Percentiles rank a stretch among this genome's conserved stretches.
Evolutionary conservation across 371 early-diverging fungal genomes (phyloP).

Genomic region (Lichtheimia ornata): DNA sequence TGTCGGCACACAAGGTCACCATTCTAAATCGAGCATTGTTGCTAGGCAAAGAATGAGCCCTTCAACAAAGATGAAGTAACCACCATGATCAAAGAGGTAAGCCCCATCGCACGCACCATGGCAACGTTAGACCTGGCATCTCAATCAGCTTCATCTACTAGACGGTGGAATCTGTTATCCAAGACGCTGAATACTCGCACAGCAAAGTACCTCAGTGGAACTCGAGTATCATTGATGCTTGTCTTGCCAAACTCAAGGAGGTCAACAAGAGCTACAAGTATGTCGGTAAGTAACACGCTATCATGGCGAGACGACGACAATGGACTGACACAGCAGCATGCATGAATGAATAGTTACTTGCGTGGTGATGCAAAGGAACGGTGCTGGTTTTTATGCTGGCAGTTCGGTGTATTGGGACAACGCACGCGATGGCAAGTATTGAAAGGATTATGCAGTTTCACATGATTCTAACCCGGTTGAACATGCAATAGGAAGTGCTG

Average conservation of each 20-base stretch:
- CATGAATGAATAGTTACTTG: slow-evolving; percentile 66
- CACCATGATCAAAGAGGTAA: slow-evolving; percentile 22
- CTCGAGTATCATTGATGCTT: slow-evolving; percentile 64
- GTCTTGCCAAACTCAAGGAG: slow-evolving; percentile 62
- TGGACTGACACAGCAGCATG: background rate
- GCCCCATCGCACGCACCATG: background rate
- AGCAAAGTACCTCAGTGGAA: slow-evolving; percentile 73
- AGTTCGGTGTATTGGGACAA: slow-evolving; percentile 79
- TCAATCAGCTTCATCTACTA: slow-evolving; percentile 15
- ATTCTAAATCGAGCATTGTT: background rate
- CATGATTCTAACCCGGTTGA: background rate
- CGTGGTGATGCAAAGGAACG: slow-evolving; percentile 76
- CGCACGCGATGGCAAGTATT: slow-evolving; percentile 20
- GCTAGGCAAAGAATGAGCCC: slow-evolving; percentile 1
- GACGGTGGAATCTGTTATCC: slow-evolving; percentile 63
- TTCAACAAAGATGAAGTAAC: slow-evolving; percentile 20
- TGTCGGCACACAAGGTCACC: background rate
- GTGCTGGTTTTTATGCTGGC: slow-evolving; percentile 77
- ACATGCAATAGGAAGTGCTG: slow-evolving; percentile 52
- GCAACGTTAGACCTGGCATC: background rate
- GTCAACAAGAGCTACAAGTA: slow-evolving; percentile 75
- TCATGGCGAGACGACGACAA: background rate
- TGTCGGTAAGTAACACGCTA: slow-evolving; percentile 49
- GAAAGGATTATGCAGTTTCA: background rate
- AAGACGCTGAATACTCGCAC: slow-evolving; percentile 69